Conservation (phyloP, 768 basidiomycete genomes). For the Boletus reticuloceps region DNA sequence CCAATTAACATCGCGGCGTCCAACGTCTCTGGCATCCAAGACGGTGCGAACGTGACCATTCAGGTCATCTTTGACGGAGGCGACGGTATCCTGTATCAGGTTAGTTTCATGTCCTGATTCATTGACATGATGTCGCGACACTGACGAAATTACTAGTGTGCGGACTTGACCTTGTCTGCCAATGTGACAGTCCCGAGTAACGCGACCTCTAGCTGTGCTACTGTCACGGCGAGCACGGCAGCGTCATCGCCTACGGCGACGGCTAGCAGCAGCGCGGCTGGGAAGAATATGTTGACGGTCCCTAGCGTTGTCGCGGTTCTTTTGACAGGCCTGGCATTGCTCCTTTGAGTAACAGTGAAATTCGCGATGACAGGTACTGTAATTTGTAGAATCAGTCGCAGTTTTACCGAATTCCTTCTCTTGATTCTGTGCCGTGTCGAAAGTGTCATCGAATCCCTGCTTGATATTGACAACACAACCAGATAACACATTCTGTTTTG, state of each 20-base stretch:
- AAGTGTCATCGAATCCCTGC: no score
- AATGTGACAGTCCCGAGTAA: slow-evolving; percentile 48
- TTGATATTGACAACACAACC: no score
- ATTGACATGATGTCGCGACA: background rate
- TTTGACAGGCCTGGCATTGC: slow-evolving; percentile 7
- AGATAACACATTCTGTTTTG: no score
- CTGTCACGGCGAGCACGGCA: slow-evolving; percentile 23
- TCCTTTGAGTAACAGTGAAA: slow-evolving; percentile 9
- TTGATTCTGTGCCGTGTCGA: no score
- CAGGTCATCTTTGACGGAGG: slow-evolving; percentile 68
- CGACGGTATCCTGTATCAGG: slow-evolving; percentile 72
- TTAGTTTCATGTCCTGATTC: slow-evolving; percentile 15
- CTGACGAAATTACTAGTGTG: slow-evolving; percentile 48
- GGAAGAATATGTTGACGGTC: slow-evolving; percentile 11
- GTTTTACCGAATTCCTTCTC: no score
- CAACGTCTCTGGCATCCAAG: slow-evolving; percentile 46
- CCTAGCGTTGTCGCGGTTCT: slow-evolving; percentile 6
- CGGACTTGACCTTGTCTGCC: slow-evolving; percentile 70
- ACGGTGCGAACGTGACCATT: slow-evolving; percentile 74
- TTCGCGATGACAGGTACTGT: no score
- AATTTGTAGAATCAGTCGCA: no score
- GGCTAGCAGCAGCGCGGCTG: slow-evolving; percentile 9
- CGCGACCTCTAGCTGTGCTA: slow-evolving; percentile 33
- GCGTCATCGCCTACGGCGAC: slow-evolving; percentile 16
- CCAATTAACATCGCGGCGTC: slow-evolving; percentile 57